phyloP scores from a whole-genome alignment of 225 moss, liverwort and hornwort species.

The Bryoerythrophyllum caledonicum region DNA sequence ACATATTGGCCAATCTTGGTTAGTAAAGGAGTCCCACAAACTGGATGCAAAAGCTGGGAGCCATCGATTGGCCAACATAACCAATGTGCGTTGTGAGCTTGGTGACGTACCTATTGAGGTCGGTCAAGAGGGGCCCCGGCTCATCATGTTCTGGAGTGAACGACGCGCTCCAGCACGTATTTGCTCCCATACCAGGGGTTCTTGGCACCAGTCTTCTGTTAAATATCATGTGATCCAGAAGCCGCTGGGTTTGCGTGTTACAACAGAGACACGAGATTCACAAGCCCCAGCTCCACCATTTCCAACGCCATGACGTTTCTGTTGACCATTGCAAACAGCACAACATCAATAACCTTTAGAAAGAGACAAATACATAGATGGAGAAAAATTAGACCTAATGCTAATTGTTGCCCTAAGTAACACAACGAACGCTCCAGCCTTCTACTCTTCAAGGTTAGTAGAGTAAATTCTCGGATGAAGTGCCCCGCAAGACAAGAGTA shows the following conservation, averaged over 20 bases:
- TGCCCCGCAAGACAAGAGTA: neutral
- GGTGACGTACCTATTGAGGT: constrained; percentile 29
- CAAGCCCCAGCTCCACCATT: constrained; percentile 12
- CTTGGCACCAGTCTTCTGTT: constrained; percentile 1
- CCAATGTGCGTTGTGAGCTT: neutral
- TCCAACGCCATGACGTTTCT: constrained; percentile 6
- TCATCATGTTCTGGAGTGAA: constrained; percentile 32
- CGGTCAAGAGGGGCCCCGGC: constrained; percentile 30
- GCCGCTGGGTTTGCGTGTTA: neutral
- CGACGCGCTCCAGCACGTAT: constrained; percentile 21
- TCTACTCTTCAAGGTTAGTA: neutral
- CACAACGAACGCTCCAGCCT: neutral
- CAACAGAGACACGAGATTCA: neutral
- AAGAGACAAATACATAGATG: no score
- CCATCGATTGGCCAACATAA: no score
- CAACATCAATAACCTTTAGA: neutral
- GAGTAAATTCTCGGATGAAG: neutral
- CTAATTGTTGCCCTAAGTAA: neutral
- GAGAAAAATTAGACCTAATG: no score
- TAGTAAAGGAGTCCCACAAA: no score
- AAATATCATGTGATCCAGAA: constrained; percentile 27
- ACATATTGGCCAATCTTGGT: no score
- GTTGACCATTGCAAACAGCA: neutral
- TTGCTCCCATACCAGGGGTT: constrained; percentile 32
- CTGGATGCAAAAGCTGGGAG: no score